phyloP scores from a whole-genome alignment of 805 yeast species.

The Phaffomyces thermotolerans region DNA sequence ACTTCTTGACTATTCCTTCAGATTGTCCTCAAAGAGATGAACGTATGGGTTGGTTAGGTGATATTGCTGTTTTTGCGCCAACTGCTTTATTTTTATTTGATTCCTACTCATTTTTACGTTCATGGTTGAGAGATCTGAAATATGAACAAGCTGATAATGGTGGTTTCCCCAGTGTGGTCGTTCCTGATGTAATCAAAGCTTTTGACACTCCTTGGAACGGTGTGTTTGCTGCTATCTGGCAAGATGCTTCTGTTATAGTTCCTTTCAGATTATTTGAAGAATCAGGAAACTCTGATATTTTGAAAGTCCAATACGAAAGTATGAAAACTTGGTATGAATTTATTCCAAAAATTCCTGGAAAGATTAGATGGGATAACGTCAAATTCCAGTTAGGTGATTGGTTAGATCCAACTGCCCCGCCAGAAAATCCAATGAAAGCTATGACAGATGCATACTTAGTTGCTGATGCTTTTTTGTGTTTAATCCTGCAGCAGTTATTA shows the following conservation, averaged over 20 bases:
- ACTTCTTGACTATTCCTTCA: constrained; percentile 12
- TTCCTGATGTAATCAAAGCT: constrained; percentile 11
- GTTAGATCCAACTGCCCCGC: constrained; percentile 18
- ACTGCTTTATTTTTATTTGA: constrained; percentile 15
- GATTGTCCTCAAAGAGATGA: constrained; percentile 20
- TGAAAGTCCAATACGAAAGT: constrained; percentile 12
- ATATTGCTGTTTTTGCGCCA: constrained; percentile 16
- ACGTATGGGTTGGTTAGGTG: constrained; percentile 20
- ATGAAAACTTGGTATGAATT: constrained; percentile 17
- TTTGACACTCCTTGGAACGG: constrained; percentile 11
- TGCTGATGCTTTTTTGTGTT: constrained; percentile 14
- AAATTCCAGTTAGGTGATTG: constrained; percentile 14
- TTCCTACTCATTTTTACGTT: constrained; percentile 14
- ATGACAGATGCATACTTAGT: constrained; percentile 14
- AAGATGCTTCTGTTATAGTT: constrained; percentile 16
- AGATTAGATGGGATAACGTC: constrained; percentile 12
- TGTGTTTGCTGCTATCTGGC: constrained; percentile 14
- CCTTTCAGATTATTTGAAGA: constrained; percentile 13
- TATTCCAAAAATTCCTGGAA: constrained; percentile 11
- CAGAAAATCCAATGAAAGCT: constrained; percentile 13
- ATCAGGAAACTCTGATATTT: constrained; percentile 8
- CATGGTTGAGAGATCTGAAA: constrained; percentile 15
- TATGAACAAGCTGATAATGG: constrained; percentile 13
- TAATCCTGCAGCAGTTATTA: constrained; percentile 11
- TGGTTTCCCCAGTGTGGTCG: constrained; percentile 14